phyloP scores from a whole-genome alignment of 108 stramenopile genomes.

The Chaetoceros muelleri region DNA sequence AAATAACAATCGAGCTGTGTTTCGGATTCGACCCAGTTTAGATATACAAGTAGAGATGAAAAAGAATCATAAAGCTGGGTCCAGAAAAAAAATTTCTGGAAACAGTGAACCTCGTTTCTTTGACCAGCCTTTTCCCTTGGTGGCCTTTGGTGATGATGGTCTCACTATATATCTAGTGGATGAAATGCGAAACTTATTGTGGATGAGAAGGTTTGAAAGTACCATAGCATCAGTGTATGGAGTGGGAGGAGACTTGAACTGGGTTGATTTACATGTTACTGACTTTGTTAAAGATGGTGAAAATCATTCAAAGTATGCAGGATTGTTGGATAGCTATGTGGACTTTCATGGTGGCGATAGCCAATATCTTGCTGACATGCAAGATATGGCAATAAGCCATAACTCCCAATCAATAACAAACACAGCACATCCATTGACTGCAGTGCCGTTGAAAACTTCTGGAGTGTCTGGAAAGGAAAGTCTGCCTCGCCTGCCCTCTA shows the following conservation, averaged over 20 bases:
- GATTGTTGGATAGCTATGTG: too few species aligned
- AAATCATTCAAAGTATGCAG: too few species aligned
- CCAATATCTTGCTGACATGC: too few species aligned
- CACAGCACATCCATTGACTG: too few species aligned
- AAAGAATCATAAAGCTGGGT: not conserved
- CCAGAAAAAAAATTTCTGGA: not conserved
- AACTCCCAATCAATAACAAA: too few species aligned
- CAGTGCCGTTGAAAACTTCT: not conserved
- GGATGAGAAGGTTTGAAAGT: slow-evolving; percentile 43
- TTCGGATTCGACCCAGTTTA: not conserved
- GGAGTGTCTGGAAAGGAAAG: not conserved
- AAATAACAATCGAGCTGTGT: not conserved
- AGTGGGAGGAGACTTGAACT: slow-evolving; percentile 21
- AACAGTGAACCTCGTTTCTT: not conserved
- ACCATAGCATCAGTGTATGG: slow-evolving; percentile 70
- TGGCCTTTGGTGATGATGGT: slow-evolving; percentile 67
- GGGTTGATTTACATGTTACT: not conserved
- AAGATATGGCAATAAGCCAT: too few species aligned
- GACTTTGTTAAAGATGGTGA: too few species aligned
- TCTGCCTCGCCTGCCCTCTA: not conserved
- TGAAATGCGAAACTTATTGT: slow-evolving; percentile 29
- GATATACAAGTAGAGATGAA: not conserved
- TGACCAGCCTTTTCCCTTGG: slow-evolving; percentile 21
- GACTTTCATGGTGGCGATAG: too few species aligned
- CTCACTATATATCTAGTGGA: slow-evolving; percentile 39